Base-by-base conservation (phyloP, 805 yeast species). In the Groenewaldozyma salmanticensis region DNA sequence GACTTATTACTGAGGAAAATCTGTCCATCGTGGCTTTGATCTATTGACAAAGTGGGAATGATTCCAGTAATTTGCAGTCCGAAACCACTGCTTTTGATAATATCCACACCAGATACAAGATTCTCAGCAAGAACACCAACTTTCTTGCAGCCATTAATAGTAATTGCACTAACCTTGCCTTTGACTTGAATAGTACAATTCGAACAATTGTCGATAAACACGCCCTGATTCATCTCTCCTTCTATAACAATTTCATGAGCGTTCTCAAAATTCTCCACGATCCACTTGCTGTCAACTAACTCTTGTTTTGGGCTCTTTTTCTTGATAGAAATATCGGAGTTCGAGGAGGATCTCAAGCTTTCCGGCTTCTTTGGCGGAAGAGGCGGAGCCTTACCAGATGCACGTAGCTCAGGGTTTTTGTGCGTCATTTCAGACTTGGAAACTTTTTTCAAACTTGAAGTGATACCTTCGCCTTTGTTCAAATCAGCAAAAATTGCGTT, bases 341-440 rank as follows among this genome's bases (percentile, higher is more conserved):
- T n/a, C 2, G 44, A n/a, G n/a, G 45, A 20, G 21, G 42, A 21
- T 3, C 75, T 68, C 47, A 86, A 66, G 31, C 73, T 68, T 5
- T 74, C 61, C 37, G 95, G 95, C 57, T 86, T 86, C 70, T 80
- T 83, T 21, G 74, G 71, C 31, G 95, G 95, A 22, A 16, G 21
- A 7, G 40, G 40, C 4, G 40, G 21, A 9, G 29, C 16, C 19
- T 37, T 37, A 1, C 77, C 70, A 3, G 74, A 61, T 13, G 44
- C n/a, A 54, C 95, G 81, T 52, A 88, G 68, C 36, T 68, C 78
- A 2, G 96, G 95, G 61, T 87, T 85, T 64, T 86, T 87, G 63
- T 86, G 95, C 18, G 96, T 86, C 87, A 84, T 85, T 63, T 87
- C 84, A 5, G 94, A 80, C 66, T 78, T 85, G 52, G 88, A 96